These are phyloP conservation scores for Backusella morwellensis DNA, from an alignment of 192 early-diverging fungal species.

Conservation along the genomic window DNA sequence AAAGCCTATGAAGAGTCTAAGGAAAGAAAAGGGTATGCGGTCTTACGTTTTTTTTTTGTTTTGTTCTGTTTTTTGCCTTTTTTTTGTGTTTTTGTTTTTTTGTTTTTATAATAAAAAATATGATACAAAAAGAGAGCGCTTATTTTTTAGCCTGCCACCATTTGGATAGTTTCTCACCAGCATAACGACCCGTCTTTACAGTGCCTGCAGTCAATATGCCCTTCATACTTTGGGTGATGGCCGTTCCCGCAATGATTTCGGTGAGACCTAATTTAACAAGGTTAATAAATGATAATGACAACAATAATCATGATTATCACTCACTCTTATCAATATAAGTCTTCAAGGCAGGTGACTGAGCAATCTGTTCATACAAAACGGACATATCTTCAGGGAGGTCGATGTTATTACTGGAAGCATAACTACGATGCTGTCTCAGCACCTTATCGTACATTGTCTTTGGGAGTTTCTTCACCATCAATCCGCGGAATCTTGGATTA, in stretches of 20 bases:
- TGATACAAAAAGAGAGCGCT: background rate
- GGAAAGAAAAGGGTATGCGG: background rate
- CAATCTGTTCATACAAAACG: conserved; percentile 44
- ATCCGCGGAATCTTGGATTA: conserved; percentile 56
- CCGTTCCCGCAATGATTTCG: conserved; percentile 56
- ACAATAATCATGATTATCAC: background rate
- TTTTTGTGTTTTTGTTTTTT: background rate
- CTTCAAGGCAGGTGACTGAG: conserved; percentile 32
- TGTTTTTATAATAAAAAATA: background rate
- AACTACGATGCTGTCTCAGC: conserved; percentile 40
- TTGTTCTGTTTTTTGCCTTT: too few species aligned
- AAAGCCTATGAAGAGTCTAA: background rate
- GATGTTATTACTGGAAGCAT: conserved; percentile 13
- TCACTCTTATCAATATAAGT: conserved; percentile 46
- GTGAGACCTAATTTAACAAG: conserved; percentile 18
- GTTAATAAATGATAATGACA: background rate
- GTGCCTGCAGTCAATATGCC: conserved; percentile 89
- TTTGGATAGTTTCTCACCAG: conserved; percentile 54
- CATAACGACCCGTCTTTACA: conserved; percentile 60
- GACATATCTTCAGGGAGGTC: conserved; percentile 26
- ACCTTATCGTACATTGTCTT: conserved; percentile 67
- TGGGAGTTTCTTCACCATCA: conserved; percentile 80
- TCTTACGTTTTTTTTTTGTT: background rate
- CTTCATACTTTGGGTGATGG: conserved; percentile 88
- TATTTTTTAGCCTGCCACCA: conserved; percentile 48